Evolutionary conservation across 306 rosid genomes (phyloP), one percentile per base, ranked within the genome.

Genomic region (Fragaria nilgerrensis): DNA sequence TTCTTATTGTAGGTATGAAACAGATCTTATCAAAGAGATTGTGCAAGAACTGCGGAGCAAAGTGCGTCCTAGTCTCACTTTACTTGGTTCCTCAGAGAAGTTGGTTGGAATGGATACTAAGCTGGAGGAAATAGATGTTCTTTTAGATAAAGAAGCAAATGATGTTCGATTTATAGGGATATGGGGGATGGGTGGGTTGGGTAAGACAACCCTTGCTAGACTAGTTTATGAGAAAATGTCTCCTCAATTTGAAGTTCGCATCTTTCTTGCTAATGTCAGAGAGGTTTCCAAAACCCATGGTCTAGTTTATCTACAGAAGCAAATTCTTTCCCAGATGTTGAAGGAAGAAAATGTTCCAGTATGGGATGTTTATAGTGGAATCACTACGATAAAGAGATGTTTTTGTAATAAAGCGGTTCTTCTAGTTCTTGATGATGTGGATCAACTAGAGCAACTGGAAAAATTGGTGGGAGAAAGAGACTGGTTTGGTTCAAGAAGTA

Each of bases 361-460:
- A 14, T 48, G 20, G 27, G 5, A 48, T 4, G 79, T 17, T 8
- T 34, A 44, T 17, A 16, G 52, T 12, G 68, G 36, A 32, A 61
- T 29, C 20, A 32, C 4, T 4, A 5, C 6, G 43, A 15, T 32
- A 15, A 47, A 47, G 7, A 44, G 39, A n/a, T 62, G 72, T 3
- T 27, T 75, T 9, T 19, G 19, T 44, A 9, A 22, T 25, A 55
- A 68, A 4, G 19, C 3, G 32, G 68, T 73, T 55, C 77, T 73
- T n/a, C 27, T 73, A 17, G 29, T 74, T 44, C 58, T 74, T 25
- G 78, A 74, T 11, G 49, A 72, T 34, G 65, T 72, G 11, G 59
- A 73, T 16, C 37, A 73, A 12, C 3, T 3, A 13, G 52, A 39
- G 11, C 14, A n/a, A 0, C 6, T 22, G 39, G 22, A 20, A 5